Evolutionary conservation across 75 land plant genomes (phyloP), one percentile per base, ranked within the genome.

Genomic region (Cupressus sempervirens): DNA sequence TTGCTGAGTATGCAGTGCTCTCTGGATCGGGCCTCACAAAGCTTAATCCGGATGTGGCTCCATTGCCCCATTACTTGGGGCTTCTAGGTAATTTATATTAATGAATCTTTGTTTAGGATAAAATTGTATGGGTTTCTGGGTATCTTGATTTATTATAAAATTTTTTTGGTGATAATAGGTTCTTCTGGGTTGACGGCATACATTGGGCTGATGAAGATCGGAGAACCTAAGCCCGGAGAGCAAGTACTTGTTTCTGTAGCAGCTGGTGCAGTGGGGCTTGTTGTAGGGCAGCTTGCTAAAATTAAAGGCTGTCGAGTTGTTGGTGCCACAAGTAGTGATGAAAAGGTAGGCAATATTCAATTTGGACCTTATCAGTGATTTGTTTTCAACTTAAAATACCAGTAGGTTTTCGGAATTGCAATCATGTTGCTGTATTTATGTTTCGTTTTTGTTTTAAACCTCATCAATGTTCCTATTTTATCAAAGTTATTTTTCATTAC

Each of bases 221-320:
- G 87, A 15, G 26, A 87, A 8, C 84, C 85, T 9, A 92, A 90
- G 74, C 74, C 86, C 1, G 90, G 92, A 29, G 86, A 85, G 0
- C 84, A 86, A 46, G 90, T 92, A 38, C 91, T 86, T 38, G 84
- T 92, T 3, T 87, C 92, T 30, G 89, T 89, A 43, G 93, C 92
- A 23, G 86, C 93, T n/a, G 93, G 93, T 4, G 91, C 90, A n/a
- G 93, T 92, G 32, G 93, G 93, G 8, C 82, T 89, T 50, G 65
- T 76, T 36, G 93, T 88, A 79, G 93, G 93, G 12, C 92, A 92
- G 79, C 85, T 92, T 68, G 92, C 93, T 50, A 92, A 92, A 43
- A 85, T 87, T 38, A 91, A 87, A 29, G 93, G 93, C 4, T 92
- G 93, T 50, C 89, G 88, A 30, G 93, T 91, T 72, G 84, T 92